Evolutionary conservation across 441 rosid genomes (phyloP), one percentile per base, ranked within the genome.

Genomic region (Aleurites moluccanus): DNA sequence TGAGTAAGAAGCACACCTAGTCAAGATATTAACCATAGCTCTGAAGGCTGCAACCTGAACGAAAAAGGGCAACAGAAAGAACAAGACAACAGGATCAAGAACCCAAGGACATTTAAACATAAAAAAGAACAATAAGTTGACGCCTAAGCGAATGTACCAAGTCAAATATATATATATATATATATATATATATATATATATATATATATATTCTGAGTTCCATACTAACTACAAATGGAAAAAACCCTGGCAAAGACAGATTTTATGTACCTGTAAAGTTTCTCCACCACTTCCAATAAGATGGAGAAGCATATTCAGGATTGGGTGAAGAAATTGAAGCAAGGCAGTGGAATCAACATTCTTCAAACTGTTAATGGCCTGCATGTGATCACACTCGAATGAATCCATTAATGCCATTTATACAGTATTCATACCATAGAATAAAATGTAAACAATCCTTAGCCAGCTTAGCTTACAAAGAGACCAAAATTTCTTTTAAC

Each of bases 251-350:
- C 20, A 25, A 45, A 64, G 60, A 44, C 27, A 40, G 57, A 68
- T 64, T 47, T 47, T 42, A 67, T 72, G 74, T 82, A 96, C 98
- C 99, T 96, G 99, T 68, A 96, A 94, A 67, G 99, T 94, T 89
- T 96, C 99, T 84, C 99, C 99, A 81, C 99, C 99, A 85, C 93
- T 96, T 76, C 99, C 97, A 73, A 96, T 96, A 74, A 96, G 98
- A 89, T 94, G 97, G 75, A 96, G 97, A 83, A 96, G 97, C 99
- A 96, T 92, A 82, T 94, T 96, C 75, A 96, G 84, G 82, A 94
- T 85, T 62, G 98, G 98, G 80, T 96, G 96, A 75, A 96, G 98
- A 88, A 96, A 96, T 89, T 96, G 99, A 83, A 96, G 99, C 88
- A 96, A 83, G 75, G 97, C 98, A 73, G 98, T 90, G 73, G 99